Evolutionary conservation across 2,329 filamentous ascomycete genomes (phyloP).

Genomic region (Talaromyces albobiverticillius): DNA sequence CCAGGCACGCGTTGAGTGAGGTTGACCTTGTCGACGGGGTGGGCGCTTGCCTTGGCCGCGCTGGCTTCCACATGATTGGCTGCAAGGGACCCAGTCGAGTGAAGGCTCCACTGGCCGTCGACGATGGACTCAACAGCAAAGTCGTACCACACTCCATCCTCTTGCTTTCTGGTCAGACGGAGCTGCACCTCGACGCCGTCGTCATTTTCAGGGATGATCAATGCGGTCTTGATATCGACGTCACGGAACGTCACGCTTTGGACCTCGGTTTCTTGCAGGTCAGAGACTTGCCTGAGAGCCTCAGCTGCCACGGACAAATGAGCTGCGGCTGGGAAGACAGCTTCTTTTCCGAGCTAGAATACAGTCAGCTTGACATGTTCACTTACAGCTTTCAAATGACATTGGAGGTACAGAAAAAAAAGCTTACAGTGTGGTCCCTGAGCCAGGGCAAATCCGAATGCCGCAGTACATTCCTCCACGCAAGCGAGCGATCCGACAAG

Average conservation of each 20-base stretch:
- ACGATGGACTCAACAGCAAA: neutral
- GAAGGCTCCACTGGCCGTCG: neutral
- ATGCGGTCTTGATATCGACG: neutral
- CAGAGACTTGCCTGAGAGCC: neutral
- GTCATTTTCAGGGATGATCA: neutral
- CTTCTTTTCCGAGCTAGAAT: constrained; percentile 1
- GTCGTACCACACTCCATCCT: neutral
- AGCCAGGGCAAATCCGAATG: constrained; percentile 8
- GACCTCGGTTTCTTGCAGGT: neutral
- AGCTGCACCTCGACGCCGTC: neutral
- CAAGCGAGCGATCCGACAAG: neutral
- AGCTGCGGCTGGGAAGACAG: constrained; percentile 6
- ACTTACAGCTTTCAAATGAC: too few species aligned
- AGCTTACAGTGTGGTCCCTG: constrained; percentile 18
- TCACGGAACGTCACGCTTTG: constrained; percentile 3
- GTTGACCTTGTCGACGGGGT: neutral
- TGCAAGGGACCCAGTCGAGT: neutral
- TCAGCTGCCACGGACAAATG: constrained; percentile 7
- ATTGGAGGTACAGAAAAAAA: too few species aligned
- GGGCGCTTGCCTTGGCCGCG: too few species aligned
- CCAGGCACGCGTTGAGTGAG: constrained; percentile 6
- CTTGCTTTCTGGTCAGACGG: neutral
- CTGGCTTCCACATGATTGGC: neutral
- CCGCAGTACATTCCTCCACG: constrained; percentile 11
- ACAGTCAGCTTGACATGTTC: too few species aligned